These are phyloP conservation scores for Phytophthora cactorum DNA, from an alignment of 352 stramenopile species.

Conservation along the genomic window DNA sequence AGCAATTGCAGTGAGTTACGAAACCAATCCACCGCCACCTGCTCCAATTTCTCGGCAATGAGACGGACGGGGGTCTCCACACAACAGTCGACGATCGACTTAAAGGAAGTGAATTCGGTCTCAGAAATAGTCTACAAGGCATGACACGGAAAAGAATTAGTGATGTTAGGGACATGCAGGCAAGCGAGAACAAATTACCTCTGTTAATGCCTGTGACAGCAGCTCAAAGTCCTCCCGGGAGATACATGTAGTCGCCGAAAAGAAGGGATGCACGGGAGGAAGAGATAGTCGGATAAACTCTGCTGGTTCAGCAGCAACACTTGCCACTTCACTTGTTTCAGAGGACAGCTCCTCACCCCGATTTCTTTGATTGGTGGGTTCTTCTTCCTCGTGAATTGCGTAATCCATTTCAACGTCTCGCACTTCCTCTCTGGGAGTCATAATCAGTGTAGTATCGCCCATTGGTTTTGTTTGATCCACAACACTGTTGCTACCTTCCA, in stretches of 20 bases:
- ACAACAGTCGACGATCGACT: constrained; percentile 45
- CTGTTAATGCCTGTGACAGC: constrained; percentile 20
- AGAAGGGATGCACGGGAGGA: constrained; percentile 38
- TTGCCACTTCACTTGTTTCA: constrained; percentile 3
- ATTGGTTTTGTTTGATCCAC: background rate
- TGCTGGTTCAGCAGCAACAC: background rate
- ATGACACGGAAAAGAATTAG: background rate
- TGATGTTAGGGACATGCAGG: background rate
- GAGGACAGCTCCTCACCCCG: background rate
- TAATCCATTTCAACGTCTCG: constrained; percentile 23
- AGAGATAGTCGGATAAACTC: constrained; percentile 25
- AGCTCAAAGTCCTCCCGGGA: constrained; percentile 29
- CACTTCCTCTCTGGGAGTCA: background rate
- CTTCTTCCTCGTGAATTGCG: constrained; percentile 4
- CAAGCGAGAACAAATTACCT: constrained; percentile 21
- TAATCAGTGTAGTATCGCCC: background rate
- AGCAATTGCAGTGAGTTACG: constrained; percentile 47
- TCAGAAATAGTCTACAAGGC: constrained; percentile 23
- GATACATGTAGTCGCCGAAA: constrained; percentile 18
- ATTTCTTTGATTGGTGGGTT: constrained; percentile 1
- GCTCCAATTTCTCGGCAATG: constrained; percentile 51
- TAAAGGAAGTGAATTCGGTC: constrained; percentile 46
- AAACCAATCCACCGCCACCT: constrained; percentile 52
- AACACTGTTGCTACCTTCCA: constrained; percentile 12
- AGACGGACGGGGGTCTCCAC: constrained; percentile 48